Evolutionary conservation across 2,329 filamentous ascomycete species (phyloP), one percentile per base, ranked within the genome.

Genomic region (Emmonsiellopsis sp.): DNA sequence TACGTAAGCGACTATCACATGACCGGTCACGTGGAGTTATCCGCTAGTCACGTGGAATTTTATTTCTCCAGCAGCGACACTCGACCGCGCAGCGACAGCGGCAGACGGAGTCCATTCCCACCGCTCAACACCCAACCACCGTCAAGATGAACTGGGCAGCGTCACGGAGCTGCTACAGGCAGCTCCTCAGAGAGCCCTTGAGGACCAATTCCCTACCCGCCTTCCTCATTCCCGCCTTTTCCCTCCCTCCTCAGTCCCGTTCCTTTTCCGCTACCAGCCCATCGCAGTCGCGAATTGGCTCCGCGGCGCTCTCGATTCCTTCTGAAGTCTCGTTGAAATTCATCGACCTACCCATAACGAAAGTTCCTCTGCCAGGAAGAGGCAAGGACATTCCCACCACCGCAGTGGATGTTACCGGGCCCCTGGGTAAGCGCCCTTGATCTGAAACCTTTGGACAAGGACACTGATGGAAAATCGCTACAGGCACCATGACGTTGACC

Each of bases 261-360:
- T 72, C 73, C 57, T 96, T 96, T 76, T 91, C 87, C 53, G 84
- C 83, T 42, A 86, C 88, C 43, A 67, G 82, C 51, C 71, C 73
- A 66, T 77, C 78, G 61, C 73, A 77, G 54, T 96, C 92, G 44
- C 93, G 96, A 77, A 86, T 98, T 57, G 93, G 93, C 62, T 80
- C 83, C 62, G 87, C 87, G 56, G 81, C 87, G 27, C 80, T 95
- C 51, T 84, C 88, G 52, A 78, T 95, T 34, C 92, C 92, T 0
- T 85, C 87, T 0, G 87, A 88, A 58, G 93, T 98, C 54, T 86
- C 86, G 50, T 77, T 98, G 58, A 74, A 71, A 42, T 74, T 81
- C 9, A 73, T 91, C 54, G 79, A 86, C 56, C 80, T 89, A 55
- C 80, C 84, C 33, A 74, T 75, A 64, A 80, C 80, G 40, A 84